These are phyloP conservation scores for Alisma plantagoaquatica DNA, from an alignment of 106 monocot species.

Conservation along the genomic window DNA sequence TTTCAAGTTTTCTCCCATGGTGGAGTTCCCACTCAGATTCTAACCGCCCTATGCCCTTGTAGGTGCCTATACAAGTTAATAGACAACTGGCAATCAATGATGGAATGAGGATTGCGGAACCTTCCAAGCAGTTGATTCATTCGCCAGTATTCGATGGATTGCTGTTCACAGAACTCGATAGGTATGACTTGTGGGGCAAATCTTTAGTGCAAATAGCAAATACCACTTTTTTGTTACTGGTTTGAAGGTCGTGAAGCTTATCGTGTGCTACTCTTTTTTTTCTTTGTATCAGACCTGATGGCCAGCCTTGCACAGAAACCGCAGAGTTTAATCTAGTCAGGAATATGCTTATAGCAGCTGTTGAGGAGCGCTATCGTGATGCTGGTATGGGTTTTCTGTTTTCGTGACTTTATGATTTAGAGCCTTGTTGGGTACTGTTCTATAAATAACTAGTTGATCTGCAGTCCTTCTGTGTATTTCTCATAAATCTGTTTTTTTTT, in stretches of 20 bases:
- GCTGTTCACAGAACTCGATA: slow-evolving; percentile 58
- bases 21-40: no score
- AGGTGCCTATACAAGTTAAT: slow-evolving; percentile 93
- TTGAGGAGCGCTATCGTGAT: slow-evolving; percentile 73
- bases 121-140: slow-evolving; percentile 18
- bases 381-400: no score
- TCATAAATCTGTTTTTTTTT: no score
- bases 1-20: no score
- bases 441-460: no score
- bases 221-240: not conserved
- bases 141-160: slow-evolving; percentile 39
- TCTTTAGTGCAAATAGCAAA: no score
- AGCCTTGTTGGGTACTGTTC: no score
- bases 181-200: no score
- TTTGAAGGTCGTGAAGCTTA: not conserved
- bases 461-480: no score
- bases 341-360: slow-evolving; percentile 62
- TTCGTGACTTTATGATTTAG: no score
- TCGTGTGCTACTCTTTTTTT: not conserved
- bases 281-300: slow-evolving; percentile 39
- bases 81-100: slow-evolving; percentile 62
- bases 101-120: slow-evolving; percentile 73
- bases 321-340: no score
- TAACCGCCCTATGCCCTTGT: no score
- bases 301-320: slow-evolving; percentile 56